Percentiles rank a stretch among this genome's conserved stretches.
Conservation (phyloP, 768 basidiomycete genomes). For the Podaxis pistillaris region DNA sequence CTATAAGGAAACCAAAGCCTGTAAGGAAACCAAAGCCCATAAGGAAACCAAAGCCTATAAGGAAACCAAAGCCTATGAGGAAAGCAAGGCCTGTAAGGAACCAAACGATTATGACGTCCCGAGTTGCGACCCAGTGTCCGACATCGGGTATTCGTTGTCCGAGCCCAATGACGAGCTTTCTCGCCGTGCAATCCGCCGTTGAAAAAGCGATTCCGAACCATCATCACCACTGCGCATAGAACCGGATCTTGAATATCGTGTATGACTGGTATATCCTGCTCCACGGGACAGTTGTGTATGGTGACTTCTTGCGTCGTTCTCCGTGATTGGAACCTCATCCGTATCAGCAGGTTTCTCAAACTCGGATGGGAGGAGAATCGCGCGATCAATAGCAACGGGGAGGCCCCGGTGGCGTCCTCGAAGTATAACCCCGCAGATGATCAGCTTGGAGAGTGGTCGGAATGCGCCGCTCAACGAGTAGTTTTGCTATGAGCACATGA, state of each 20-base stretch:
- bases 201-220: background rate
- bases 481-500: slow-evolving; percentile 53
- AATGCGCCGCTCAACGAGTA: slow-evolving; percentile 82
- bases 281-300: background rate
- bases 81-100: too few relatives aligned
- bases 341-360: slow-evolving; percentile 31
- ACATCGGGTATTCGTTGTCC: background rate
- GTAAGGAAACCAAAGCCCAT: too few relatives aligned
- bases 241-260: background rate
- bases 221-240: background rate
- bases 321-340: background rate
- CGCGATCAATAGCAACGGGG: slow-evolving; percentile 86
- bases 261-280: background rate
- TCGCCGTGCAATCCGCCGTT: background rate
- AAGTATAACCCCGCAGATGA: slow-evolving; percentile 87
- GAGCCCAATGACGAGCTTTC: background rate
- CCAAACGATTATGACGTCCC: too few relatives aligned
- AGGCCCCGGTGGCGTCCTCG: slow-evolving; percentile 90
- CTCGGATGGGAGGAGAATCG: slow-evolving; percentile 77
- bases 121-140: background rate
- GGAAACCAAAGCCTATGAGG: too few relatives aligned
- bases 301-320: slow-evolving; percentile 5
- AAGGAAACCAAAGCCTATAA: too few relatives aligned
- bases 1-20: too few relatives aligned
- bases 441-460: slow-evolving; percentile 79